These are phyloP conservation scores for Niebla homalea DNA, from an alignment of 495 filamentous ascomycete species.

Conservation along the genomic window DNA sequence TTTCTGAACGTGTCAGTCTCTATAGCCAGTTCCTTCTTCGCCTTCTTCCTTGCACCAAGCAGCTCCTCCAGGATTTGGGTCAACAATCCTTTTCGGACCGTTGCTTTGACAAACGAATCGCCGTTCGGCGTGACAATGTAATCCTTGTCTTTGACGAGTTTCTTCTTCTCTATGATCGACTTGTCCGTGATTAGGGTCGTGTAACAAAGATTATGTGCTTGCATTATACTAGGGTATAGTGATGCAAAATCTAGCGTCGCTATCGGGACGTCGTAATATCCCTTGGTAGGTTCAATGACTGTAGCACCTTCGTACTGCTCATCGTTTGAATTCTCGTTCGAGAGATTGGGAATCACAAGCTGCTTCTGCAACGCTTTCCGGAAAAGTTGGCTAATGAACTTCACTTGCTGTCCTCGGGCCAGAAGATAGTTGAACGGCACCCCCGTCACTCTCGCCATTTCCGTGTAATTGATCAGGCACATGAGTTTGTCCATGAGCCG, in stretches of 20 bases:
- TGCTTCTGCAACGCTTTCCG: slow-evolving; percentile 85
- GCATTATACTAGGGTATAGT: slow-evolving; percentile 96
- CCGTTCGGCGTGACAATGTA: slow-evolving; percentile 92
- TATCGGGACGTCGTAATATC: slow-evolving; percentile 86
- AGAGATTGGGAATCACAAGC: slow-evolving; percentile 81
- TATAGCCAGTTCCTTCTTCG: slow-evolving; percentile 77
- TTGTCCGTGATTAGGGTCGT: slow-evolving; percentile 77
- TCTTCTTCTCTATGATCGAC: slow-evolving; percentile 55
- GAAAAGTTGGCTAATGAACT: slow-evolving; percentile 95
- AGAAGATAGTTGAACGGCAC: slow-evolving; percentile 95
- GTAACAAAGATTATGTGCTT: slow-evolving; percentile 97
- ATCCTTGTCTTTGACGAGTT: slow-evolving; percentile 71
- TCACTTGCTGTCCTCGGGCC: slow-evolving; percentile 87
- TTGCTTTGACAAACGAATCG: slow-evolving; percentile 81
- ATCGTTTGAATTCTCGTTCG: slow-evolving; percentile 39
- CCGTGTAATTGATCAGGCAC: slow-evolving; percentile 93
- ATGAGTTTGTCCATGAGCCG: slow-evolving; percentile 94
- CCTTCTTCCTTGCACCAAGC: slow-evolving; percentile 75
- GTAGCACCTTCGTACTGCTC: slow-evolving; percentile 97
- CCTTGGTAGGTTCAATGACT: slow-evolving; percentile 87
- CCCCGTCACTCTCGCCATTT: slow-evolving; percentile 98
- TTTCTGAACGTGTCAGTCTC: slow-evolving; percentile 97
- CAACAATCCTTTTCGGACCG: slow-evolving; percentile 81
- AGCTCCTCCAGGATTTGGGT: slow-evolving; percentile 93
- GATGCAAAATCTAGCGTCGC: slow-evolving; percentile 98